A percentile compares a stretch with the other conserved stretches of the same genome.
phyloP scores from a whole-genome alignment of 257 asterid species.

The Leptodermis oblonga region DNA sequence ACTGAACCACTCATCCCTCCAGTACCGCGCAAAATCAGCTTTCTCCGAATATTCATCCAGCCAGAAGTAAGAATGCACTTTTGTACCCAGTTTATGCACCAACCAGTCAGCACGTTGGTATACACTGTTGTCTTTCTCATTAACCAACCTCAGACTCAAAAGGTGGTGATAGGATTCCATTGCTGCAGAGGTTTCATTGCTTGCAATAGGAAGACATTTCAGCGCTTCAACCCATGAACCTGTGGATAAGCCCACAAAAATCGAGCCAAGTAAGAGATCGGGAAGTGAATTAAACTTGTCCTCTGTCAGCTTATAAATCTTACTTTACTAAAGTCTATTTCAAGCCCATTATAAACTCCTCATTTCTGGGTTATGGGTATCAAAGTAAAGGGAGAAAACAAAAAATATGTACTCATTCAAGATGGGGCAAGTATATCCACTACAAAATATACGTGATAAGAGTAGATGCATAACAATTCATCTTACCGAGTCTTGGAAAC shows the following conservation, averaged over 20 bases:
- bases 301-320: too few relatives aligned
- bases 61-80: constrained; percentile 92
- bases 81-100: constrained; percentile 68
- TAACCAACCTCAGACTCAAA: constrained; percentile 66
- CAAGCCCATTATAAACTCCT: not conserved
- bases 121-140: constrained; percentile 54
- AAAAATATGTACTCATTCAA: not conserved
- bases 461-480: not conserved
- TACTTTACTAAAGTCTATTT: not conserved
- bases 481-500: constrained; percentile 73
- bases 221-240: constrained; percentile 64
- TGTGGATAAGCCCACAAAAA: constrained; percentile 15
- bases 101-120: constrained; percentile 87
- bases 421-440: not conserved
- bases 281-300: not conserved
- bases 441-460: not conserved
- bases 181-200: constrained; percentile 84
- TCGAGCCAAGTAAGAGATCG: not conserved
- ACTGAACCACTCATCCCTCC: constrained; percentile 85
- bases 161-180: constrained; percentile 88
- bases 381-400: not conserved
- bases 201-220: constrained; percentile 70
- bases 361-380: not conserved
- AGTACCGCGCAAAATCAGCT: constrained; percentile 76
- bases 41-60: constrained; percentile 81